Base-by-base conservation (phyloP, 441 rosid genomes). In the Eutrema salsugineum region DNA sequence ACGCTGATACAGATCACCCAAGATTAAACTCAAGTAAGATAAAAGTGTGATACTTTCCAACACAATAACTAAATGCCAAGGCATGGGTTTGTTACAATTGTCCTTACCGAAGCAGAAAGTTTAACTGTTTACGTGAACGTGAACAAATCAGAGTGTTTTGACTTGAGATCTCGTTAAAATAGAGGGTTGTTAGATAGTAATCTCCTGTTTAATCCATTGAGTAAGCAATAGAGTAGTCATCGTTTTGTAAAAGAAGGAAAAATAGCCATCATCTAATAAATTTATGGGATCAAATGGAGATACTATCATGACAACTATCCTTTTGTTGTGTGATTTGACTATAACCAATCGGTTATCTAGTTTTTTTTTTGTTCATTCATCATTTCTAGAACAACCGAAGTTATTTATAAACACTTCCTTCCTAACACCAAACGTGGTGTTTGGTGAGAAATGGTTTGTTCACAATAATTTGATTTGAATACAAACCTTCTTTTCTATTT, bases 51-150 rank as follows among this genome's bases (percentile, higher is more conserved):
- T 57, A 35, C 19, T 57, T 36, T 36, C 44, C 1, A n/a, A n/a
- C n/a, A 57, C 5, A 57, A 1, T 54, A 15, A 54, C 58, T n/a
- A 30, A n/a, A 30, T 28, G 38, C 38, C 19, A 28, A 27, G n/a
- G 11, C 58, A 32, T 56, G 55, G 50, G 22, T 68, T 47, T 57
- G 27, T 57, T 57, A 28, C 16, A 48, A 58, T 59, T 70, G 40
- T 61, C 59, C 39, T 59, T 49, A 70, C 36, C 16, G 16, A 27
- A 70, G 22, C 74, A 67, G 51, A 70, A 70, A 60, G 60, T 60
- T 49, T 20, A 62, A 42, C 49, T n/a, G n/a, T n/a, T n/a, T n/a
- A n/a, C n/a, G n/a, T 10, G 59, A 14, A 39, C 15, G 50, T 38
- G 51, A 68, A 44, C 44, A 39, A 39, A 15, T 20, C n/a, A 59